Evolutionary conservation across 2,329 filamentous ascomycete genomes (phyloP).

Genomic region (Teratosphaeria zuluensis): DNA sequence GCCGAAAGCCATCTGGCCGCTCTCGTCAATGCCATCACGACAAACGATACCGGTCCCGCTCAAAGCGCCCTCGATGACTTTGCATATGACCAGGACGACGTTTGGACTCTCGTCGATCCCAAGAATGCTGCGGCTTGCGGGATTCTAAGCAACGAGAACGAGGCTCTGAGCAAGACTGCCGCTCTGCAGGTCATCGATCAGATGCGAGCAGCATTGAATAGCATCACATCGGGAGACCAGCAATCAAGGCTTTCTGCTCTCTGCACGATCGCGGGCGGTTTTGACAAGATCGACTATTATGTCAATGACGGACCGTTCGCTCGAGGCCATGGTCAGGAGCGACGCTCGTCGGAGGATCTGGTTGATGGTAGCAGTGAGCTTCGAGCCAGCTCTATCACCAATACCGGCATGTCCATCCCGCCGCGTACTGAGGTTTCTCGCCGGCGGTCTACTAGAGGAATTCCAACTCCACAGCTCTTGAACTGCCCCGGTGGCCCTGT

Average conservation of each 20-base stretch:
- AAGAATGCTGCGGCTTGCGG: neutral
- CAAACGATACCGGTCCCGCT: neutral
- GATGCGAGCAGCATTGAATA: neutral
- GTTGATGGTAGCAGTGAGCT: neutral
- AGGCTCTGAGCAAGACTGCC: neutral
- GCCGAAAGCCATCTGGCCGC: neutral
- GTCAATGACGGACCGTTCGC: neutral
- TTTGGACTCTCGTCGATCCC: neutral
- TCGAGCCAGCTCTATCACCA: neutral
- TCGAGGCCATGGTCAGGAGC: neutral
- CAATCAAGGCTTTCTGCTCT: neutral
- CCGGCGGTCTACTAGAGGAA: neutral
- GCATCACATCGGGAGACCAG: neutral
- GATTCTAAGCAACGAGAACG: neutral
- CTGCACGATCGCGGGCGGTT: neutral
- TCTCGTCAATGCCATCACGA: neutral
- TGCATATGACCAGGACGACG: neutral
- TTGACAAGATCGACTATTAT: neutral
- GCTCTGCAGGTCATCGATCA: neutral
- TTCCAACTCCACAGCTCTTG: neutral
- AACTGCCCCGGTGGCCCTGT: neutral
- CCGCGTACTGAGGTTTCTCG: neutral
- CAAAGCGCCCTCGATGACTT: neutral
- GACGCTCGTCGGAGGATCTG: neutral
- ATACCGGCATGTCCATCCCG: neutral